phyloP scores from a whole-genome alignment of 352 stramenopile genomes.

The Thalassiosira exigua region DNA sequence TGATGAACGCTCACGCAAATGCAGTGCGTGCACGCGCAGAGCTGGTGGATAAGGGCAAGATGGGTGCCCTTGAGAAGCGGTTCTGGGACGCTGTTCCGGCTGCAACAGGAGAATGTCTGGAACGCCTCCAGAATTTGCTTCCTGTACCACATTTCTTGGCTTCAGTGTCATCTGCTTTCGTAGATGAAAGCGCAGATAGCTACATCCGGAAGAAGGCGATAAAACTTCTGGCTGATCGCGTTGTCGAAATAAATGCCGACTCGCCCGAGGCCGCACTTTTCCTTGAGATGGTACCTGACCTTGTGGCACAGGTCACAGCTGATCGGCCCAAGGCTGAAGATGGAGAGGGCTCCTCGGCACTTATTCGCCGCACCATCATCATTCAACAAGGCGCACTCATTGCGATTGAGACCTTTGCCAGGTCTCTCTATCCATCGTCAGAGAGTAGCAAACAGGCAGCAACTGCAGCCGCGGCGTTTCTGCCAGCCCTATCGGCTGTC shows the following conservation, averaged over 20 bases:
- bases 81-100: conserved; percentile 65
- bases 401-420: conserved; percentile 76
- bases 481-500: conserved; percentile 51
- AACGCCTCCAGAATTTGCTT: conserved; percentile 72
- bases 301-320: conserved; percentile 48
- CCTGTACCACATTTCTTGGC: conserved; percentile 81
- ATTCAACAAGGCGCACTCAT: conserved; percentile 74
- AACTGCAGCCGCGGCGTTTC: conserved; percentile 49
- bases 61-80: conserved; percentile 39
- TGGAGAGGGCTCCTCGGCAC: conserved; percentile 27
- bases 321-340: conserved; percentile 6
- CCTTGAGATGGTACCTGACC: conserved; percentile 77
- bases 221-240: conserved; percentile 67
- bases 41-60: conserved; percentile 22
- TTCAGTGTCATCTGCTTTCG: conserved; percentile 75
- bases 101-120: conserved; percentile 60
- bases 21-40: conserved; percentile 44
- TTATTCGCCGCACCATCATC: conserved; percentile 44
- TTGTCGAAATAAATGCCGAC: conserved; percentile 50
- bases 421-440: conserved; percentile 59
- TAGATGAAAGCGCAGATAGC: conserved; percentile 59
- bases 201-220: conserved; percentile 72
- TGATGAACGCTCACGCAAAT: conserved; percentile 71
- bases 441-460: conserved; percentile 45
- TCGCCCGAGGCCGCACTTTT: conserved; percentile 77